Conservation (phyloP, 495 filamentous ascomycete species). For the Jackrogersella minutella region DNA sequence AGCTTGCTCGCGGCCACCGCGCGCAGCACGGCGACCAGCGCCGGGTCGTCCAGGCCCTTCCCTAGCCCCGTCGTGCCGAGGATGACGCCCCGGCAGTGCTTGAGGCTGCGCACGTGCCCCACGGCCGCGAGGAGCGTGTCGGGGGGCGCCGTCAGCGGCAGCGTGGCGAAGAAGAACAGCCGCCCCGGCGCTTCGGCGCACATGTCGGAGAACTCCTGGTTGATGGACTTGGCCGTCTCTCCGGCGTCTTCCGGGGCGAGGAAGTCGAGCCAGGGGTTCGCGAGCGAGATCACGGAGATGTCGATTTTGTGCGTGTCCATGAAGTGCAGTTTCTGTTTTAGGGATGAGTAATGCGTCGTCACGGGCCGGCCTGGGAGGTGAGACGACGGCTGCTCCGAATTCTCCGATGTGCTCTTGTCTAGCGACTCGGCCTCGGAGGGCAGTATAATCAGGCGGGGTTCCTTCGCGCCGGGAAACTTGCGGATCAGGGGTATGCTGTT, state of each 20-base stretch:
- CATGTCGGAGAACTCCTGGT: slow-evolving; percentile 75
- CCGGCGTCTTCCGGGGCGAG: slow-evolving; percentile 68
- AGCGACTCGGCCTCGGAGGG: slow-evolving; percentile 68
- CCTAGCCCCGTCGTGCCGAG: slow-evolving; percentile 88
- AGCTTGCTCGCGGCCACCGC: slow-evolving; percentile 69
- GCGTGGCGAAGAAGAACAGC: slow-evolving; percentile 81
- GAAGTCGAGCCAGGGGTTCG: slow-evolving; percentile 97
- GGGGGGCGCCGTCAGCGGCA: slow-evolving; percentile 76
- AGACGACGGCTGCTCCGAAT: slow-evolving; percentile 50
- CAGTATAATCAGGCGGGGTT: slow-evolving; percentile 82
- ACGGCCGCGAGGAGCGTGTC: slow-evolving; percentile 71
- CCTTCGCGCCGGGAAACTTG: slow-evolving; percentile 64
- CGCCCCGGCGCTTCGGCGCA: slow-evolving; percentile 66
- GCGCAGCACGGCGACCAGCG: slow-evolving; percentile 72
- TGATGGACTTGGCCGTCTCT: slow-evolving; percentile 69
- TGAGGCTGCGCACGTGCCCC: slow-evolving; percentile 62
- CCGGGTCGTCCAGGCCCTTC: slow-evolving; percentile 79
- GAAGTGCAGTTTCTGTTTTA: slow-evolving; percentile 78
- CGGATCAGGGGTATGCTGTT: slow-evolving; percentile 82
- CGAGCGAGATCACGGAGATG: slow-evolving; percentile 85
- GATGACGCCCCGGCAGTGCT: slow-evolving; percentile 82
- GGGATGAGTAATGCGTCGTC: slow-evolving; percentile 75
- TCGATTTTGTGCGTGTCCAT: slow-evolving; percentile 86
- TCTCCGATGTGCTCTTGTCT: slow-evolving; percentile 46
- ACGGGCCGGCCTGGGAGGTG: slow-evolving; percentile 72